Base-by-base conservation (phyloP, 2,329 filamentous ascomycete species). In the Helotiales sp. region DNA sequence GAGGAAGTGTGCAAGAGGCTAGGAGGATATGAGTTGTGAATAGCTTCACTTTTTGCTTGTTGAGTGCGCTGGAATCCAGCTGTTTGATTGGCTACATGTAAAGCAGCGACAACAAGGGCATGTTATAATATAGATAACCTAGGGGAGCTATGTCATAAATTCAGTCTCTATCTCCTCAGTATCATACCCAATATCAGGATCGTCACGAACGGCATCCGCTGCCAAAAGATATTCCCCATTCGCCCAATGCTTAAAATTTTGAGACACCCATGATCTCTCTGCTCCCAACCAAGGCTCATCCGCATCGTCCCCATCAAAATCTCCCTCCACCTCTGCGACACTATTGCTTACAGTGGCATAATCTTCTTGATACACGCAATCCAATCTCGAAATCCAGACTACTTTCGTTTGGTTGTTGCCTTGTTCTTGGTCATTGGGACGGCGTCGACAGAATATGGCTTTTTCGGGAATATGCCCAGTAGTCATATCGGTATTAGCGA, bases 391-490 rank as follows among this genome's bases (percentile, higher is more conserved):
- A 55, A 17, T 52, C 56, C 56, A 58, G 13, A 55, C 17, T 47
- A 27, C 36, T 55, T 49, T 59, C 47, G 52, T 52, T n/a, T 49
- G 8, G 1, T 25, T 15, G 15, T 55, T 36, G 12, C 48, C 36
- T 40, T 10, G 46, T 7, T 48, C 29, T 5, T 19, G 29, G 9
- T 47, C 7, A 29, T 31, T 25, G 7, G 57, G 47, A 31, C 48
- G 38, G 25, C 57, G 57, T 42, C 57, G 47, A 42, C 33, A 59
- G 34, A 52, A 42, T 0, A 59, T 48, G 12, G 36, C 29, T 47
- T 59, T 59, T 34, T 59, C 57, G 15, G 57, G 57, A 30, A 55
- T 34, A 24, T 52, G n/a, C 13, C 57, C 52, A 29, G 40, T 38
- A 34, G 22, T 47, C 17, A 27, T 25, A 42, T 59, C 57, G 1